A percentile compares a stretch with the other conserved stretches of the same genome.
Conservation (phyloP, 176 grass and related monocot genomes). For the Rhynchospora tenuis region DNA sequence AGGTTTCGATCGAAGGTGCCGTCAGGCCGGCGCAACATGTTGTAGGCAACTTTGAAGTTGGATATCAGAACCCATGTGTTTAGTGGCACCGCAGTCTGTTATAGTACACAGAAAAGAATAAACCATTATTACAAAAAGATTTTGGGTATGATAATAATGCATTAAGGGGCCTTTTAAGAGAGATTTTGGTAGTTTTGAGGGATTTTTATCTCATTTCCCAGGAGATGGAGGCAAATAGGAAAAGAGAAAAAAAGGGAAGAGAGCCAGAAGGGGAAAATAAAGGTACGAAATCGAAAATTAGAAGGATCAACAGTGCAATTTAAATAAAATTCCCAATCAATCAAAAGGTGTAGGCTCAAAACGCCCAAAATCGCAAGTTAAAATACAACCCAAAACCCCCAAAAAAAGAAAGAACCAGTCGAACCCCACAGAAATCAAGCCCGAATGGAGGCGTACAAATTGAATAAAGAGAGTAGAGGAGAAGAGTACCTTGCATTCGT, state of each 20-base stretch:
- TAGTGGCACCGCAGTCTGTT: conserved; percentile 76
- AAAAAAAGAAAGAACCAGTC: conserved; percentile 23
- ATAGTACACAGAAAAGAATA: conserved; percentile 20
- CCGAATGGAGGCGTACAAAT: neutral
- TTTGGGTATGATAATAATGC: neutral
- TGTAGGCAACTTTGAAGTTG: conserved; percentile 96
- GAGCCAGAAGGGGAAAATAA: conserved; percentile 13
- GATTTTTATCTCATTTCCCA: neutral
- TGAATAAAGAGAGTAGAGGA: neutral
- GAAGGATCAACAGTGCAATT: conserved; percentile 16
- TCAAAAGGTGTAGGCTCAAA: neutral
- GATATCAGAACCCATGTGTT: conserved; percentile 97
- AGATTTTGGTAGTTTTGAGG: neutral
- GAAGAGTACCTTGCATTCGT: conserved; percentile 76
- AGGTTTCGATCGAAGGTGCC: conserved; percentile 93
- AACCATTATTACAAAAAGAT: neutral
- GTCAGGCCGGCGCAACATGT: conserved; percentile 82
- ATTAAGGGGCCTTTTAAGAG: neutral
- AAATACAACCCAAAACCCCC: conserved; percentile 13
- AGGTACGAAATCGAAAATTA: conserved; percentile 17
- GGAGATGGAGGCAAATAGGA: conserved; percentile 10
- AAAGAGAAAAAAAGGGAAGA: neutral
- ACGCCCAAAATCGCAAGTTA: neutral
- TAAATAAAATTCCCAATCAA: conserved; percentile 18
- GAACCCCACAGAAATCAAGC: neutral